Conservation (phyloP, 257 asterid species). For the Nicotiana knightiana region DNA sequence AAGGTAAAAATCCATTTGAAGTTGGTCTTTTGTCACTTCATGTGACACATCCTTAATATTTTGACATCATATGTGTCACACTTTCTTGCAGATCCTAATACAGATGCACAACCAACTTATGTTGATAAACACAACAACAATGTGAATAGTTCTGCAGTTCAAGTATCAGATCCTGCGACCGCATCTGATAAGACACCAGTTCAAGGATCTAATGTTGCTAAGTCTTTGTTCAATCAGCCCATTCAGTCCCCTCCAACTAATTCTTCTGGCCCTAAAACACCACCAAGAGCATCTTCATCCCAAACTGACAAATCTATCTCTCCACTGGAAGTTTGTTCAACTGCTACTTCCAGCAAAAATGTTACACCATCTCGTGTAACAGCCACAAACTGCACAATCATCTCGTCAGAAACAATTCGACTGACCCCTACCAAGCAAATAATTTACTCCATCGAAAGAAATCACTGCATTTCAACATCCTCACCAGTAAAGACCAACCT, state of each 20-base stretch:
- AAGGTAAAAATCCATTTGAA: constrained; percentile 35
- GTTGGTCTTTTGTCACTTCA: not conserved
- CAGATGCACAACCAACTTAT: constrained; percentile 24
- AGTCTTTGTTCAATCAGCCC: constrained; percentile 70
- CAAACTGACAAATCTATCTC: constrained; percentile 54
- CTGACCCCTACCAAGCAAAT: constrained; percentile 79
- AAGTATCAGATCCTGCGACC: constrained; percentile 21
- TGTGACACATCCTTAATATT: not conserved
- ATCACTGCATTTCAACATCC: constrained; percentile 47
- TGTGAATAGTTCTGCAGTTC: constrained; percentile 17
- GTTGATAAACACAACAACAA: constrained; percentile 25
- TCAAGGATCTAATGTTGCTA: constrained; percentile 64
- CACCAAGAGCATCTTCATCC: constrained; percentile 59
- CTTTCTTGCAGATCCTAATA: constrained; percentile 31
- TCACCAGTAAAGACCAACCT: constrained; percentile 58
- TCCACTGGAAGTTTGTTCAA: constrained; percentile 40
- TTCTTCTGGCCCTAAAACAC: constrained; percentile 75
- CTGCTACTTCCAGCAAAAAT: constrained; percentile 43
- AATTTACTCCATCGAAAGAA: constrained; percentile 69
- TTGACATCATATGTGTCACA: not conserved
- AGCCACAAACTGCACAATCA: constrained; percentile 69
- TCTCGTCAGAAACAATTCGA: constrained; percentile 72
- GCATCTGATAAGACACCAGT: constrained; percentile 25
- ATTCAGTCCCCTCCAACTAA: constrained; percentile 49
- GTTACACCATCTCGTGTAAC: constrained; percentile 41